Evolutionary conservation across 2,329 filamentous ascomycete genomes (phyloP).

Genomic region (Blastomyces percursus): DNA sequence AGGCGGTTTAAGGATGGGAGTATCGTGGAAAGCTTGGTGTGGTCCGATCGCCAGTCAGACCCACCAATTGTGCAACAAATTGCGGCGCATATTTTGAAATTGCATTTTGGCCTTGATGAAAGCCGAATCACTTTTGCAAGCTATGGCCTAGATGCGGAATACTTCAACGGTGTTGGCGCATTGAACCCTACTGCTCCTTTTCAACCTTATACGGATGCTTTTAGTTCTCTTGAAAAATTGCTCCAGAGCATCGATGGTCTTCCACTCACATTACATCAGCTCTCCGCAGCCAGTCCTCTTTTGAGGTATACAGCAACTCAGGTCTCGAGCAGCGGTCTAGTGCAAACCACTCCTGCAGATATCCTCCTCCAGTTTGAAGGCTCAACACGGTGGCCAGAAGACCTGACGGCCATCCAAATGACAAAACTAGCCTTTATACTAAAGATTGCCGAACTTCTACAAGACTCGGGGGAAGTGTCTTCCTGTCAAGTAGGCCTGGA

Average conservation of each 20-base stretch:
- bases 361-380: constrained; percentile 85
- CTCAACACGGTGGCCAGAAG: constrained; percentile 87
- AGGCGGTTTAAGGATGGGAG: constrained; percentile 91
- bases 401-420: constrained; percentile 78
- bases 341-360: constrained; percentile 49
- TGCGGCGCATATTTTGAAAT: constrained; percentile 55
- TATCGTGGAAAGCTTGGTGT: constrained; percentile 84
- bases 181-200: constrained; percentile 41
- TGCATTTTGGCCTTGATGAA: constrained; percentile 52
- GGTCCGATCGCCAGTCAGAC: constrained; percentile 53
- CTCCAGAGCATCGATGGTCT: constrained; percentile 69
- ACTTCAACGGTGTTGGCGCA: constrained; percentile 23
- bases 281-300: constrained; percentile 60
- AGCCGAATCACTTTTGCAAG: constrained; percentile 44
- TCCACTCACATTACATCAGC: constrained; percentile 72
- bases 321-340: constrained; percentile 18
- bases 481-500: constrained; percentile 68
- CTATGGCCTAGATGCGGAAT: constrained; percentile 37
- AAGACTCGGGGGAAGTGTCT: constrained; percentile 49
- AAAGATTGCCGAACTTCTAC: constrained; percentile 61
- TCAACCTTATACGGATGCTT: constrained; percentile 56
- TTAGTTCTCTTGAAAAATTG: constrained; percentile 62
- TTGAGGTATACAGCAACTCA: constrained; percentile 57
- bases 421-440: constrained; percentile 82
- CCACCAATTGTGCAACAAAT: constrained; percentile 68